Evolutionary conservation across 495 filamentous ascomycete species (phyloP), one percentile per base, ranked within the genome.

Genomic region (Neurospora sp.): DNA sequence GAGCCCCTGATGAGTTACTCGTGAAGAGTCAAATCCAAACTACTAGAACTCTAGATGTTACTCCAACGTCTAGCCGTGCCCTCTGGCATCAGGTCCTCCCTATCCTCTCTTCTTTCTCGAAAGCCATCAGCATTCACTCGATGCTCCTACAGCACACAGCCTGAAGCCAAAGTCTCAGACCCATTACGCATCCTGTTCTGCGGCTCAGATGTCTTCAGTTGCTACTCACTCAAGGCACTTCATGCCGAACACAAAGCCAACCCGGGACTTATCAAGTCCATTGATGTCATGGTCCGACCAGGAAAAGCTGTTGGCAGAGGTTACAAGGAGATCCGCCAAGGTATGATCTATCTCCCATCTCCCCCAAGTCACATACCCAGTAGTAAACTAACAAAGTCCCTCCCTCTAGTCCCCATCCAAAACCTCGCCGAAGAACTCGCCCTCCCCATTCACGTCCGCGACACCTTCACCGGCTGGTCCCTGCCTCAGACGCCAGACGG

Each of bases 101-200:
- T 61, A 3, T 68, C 44, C 3, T 41, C 35, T 59, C 42, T 68
- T 53, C 42, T 68, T 39, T 20, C 42, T 18, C 44, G 5, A 4
- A 68, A 38, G 31, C 9, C 53, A 16, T 65, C n/a, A 35, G 42
- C 70, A 35, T 65, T 35, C 44, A 65, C 16, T 0, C 70, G n/a
- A 8, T 68, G 42, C 16, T 35, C 42, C 3, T 65, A 65, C 53
- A 65, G 53, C 53, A 65, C 53, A 42, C 2, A 20, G 41, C 61
- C 35, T 39, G 8, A 39, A 41, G 9, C 35, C 69, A 81, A 75
- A 41, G 61, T 20, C 20, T 84, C 82, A 0, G 81, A 86, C 9
- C 93, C 93, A 2, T 86, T 99, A 38, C 87, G 91, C n/a, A 93
- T 99, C 69, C 88, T 99, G 20, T 99, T 97, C 82, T 98, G 94